Conservation (phyloP, 2,329 filamentous ascomycete species). For the Pseudodiploospora longispora region DNA sequence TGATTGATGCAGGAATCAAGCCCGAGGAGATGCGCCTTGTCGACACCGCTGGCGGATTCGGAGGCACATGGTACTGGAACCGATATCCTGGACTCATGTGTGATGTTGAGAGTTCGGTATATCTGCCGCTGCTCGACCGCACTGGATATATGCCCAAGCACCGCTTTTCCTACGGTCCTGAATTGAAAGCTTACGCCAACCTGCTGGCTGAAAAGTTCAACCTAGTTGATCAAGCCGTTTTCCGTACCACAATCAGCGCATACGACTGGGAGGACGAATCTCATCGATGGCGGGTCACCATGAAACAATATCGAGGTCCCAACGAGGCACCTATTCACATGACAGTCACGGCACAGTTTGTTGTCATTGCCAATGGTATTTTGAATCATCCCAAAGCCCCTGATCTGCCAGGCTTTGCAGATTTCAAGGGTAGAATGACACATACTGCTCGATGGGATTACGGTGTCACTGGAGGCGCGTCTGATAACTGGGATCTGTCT, state of each 20-base stretch:
- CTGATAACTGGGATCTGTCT: conserved; percentile 28
- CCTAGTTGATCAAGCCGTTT: conserved; percentile 28
- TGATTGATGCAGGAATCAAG: conserved; percentile 16
- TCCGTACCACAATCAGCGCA: conserved; percentile 32
- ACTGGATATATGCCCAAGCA: conserved; percentile 49
- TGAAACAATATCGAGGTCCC: conserved; percentile 19
- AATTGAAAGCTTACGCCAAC: conserved; percentile 34
- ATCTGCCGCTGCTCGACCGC: conserved; percentile 53
- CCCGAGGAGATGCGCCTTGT: conserved; percentile 31
- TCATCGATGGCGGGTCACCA: conserved; percentile 13
- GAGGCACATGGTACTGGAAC: conserved; percentile 47
- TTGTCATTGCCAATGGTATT: conserved; percentile 30
- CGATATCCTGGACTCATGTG: conserved; percentile 43
- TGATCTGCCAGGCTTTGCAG: conserved; percentile 31
- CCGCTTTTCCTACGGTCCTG: conserved; percentile 35
- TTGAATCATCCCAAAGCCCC: conserved; percentile 34
- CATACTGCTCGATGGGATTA: conserved; percentile 42
- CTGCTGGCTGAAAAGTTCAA: conserved; percentile 33
- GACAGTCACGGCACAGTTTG: conserved; percentile 30
- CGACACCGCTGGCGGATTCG: conserved; percentile 35
- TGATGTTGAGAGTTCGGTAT: conserved; percentile 53
- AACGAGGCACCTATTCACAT: conserved; percentile 11
- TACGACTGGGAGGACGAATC: conserved; percentile 39
- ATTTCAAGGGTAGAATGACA: conserved; percentile 33
- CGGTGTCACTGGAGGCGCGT: conserved; percentile 31